phyloP scores from a whole-genome alignment of 202 grass and related monocot species.

The Alloteropsis angusta region DNA sequence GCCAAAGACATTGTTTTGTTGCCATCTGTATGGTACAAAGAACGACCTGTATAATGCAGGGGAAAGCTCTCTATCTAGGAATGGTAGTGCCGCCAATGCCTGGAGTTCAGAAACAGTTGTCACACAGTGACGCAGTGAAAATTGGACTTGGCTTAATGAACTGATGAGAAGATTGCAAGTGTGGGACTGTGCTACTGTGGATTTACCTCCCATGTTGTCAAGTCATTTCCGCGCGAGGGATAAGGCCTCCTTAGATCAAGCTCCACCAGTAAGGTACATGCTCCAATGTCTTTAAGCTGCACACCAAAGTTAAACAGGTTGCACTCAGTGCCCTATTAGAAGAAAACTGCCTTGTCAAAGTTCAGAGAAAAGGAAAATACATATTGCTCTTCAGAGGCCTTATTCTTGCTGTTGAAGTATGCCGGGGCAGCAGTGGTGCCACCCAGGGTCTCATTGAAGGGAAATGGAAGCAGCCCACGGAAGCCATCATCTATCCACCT shows the following conservation, averaged over 20 bases:
- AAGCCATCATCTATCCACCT: slow-evolving; percentile 95
- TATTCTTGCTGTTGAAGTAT: slow-evolving; percentile 89
- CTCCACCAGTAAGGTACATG: slow-evolving; percentile 72
- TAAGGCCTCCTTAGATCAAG: slow-evolving; percentile 76
- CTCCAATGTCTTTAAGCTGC: slow-evolving; percentile 59
- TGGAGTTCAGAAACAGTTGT: slow-evolving; percentile 17
- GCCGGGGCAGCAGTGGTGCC: slow-evolving; percentile 73
- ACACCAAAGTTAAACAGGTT: not conserved
- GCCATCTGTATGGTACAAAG: slow-evolving; percentile 86
- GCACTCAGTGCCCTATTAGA: not conserved
- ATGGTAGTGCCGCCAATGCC: slow-evolving; percentile 66
- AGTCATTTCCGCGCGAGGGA: slow-evolving; percentile 67
- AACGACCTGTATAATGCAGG: slow-evolving; percentile 76
- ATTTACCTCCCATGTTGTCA: slow-evolving; percentile 87
- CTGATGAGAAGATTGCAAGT: not conserved
- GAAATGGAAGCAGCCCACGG: slow-evolving; percentile 79
- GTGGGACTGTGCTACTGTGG: not conserved
- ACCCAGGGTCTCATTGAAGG: slow-evolving; percentile 93
- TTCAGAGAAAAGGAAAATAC: slow-evolving; percentile 37
- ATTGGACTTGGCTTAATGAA: not conserved
- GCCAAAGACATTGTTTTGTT: slow-evolving; percentile 79
- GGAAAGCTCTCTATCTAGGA: slow-evolving; percentile 86
- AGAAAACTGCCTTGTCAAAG: not conserved
- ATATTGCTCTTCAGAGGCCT: slow-evolving; percentile 73
- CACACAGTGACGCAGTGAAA: slow-evolving; percentile 3